Evolutionary conservation across 495 filamentous ascomycete genomes (phyloP).

Genomic region (Lepidopterella palustris): DNA sequence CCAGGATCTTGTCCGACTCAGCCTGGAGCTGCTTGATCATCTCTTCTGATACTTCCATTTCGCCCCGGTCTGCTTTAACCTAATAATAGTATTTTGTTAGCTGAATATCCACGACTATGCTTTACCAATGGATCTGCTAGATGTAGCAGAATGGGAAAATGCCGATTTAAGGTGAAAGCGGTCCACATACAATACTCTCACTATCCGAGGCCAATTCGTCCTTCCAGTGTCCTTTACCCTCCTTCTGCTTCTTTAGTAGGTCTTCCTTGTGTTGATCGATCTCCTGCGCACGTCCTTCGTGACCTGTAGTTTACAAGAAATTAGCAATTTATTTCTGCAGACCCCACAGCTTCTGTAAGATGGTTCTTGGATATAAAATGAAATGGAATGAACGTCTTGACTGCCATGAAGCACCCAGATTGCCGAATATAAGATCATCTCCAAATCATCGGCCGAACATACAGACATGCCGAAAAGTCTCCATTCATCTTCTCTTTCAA

Average conservation of each 20-base stretch:
- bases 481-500: too few species aligned
- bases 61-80: conserved; percentile 60
- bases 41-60: conserved; percentile 41
- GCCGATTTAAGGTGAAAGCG: not conserved
- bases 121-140: not conserved
- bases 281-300: conserved; percentile 34
- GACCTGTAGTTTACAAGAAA: conserved; percentile 19
- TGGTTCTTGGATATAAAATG: conserved; percentile 1
- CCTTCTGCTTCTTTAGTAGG: conserved; percentile 59
- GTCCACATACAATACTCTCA: conserved; percentile 61
- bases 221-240: conserved; percentile 76
- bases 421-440: too few species aligned
- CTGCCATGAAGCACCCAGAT: too few species aligned
- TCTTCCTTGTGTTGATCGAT: conserved; percentile 70
- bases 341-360: not conserved
- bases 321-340: not conserved
- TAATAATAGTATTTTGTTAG: conserved; percentile 26
- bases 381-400: not conserved
- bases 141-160: not conserved
- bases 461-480: too few species aligned
- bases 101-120: not conserved
- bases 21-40: conserved; percentile 49
- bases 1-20: conserved; percentile 39
- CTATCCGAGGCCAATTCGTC: conserved; percentile 70
- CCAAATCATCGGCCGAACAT: too few species aligned